Evolutionary conservation across 2,329 filamentous ascomycete species (phyloP).

Genomic region (Celoporthe dispersa): DNA sequence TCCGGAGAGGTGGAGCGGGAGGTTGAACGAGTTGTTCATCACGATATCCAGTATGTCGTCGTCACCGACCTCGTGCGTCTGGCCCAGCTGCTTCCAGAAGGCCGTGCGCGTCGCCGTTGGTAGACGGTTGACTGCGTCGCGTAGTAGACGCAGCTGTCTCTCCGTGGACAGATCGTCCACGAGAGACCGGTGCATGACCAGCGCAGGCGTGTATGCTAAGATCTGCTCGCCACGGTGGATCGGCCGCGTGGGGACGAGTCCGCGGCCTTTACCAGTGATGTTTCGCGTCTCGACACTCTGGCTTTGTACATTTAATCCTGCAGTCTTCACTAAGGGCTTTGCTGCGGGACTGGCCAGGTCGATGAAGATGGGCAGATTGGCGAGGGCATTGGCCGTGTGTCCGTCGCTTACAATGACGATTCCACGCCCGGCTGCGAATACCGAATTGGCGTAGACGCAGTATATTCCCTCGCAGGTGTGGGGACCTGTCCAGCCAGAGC

Average conservation of each 20-base stretch:
- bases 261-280: conserved; percentile 23
- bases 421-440: conserved; percentile 28
- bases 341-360: conserved; percentile 9
- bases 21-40: conserved; percentile 30
- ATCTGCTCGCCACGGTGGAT: conserved; percentile 27
- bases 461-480: conserved; percentile 28
- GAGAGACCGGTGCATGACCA: conserved; percentile 24
- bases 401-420: conserved; percentile 30
- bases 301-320: conserved; percentile 14
- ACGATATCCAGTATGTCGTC: conserved; percentile 27
- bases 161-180: conserved; percentile 21
- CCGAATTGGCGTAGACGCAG: conserved; percentile 29
- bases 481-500: conserved; percentile 25
- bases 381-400: conserved; percentile 26
- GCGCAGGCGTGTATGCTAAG: conserved; percentile 23
- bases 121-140: conserved; percentile 17
- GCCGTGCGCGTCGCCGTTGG: conserved; percentile 11
- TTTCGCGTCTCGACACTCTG: conserved; percentile 8
- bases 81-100: conserved; percentile 26
- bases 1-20: conserved; percentile 16
- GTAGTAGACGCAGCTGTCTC: conserved; percentile 24
- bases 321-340: neutral
- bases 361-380: conserved; percentile 24
- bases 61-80: conserved; percentile 22
- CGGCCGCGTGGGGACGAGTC: conserved; percentile 13